Base-by-base conservation (phyloP, 371 early-diverging fungal genomes). In the Parasitella parasitica region DNA sequence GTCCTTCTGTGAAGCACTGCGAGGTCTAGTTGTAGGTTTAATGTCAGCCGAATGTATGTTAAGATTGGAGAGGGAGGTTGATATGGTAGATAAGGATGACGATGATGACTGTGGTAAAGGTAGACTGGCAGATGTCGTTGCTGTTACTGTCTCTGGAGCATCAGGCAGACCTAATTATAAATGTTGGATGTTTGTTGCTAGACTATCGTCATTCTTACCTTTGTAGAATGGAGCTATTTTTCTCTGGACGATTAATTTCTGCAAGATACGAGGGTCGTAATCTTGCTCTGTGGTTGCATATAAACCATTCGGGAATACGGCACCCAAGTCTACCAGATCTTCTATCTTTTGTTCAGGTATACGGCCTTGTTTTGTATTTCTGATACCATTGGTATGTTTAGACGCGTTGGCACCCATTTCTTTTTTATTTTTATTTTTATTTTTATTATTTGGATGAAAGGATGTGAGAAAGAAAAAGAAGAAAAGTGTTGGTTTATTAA, bases 141-240 rank as follows among this genome's bases (percentile, higher is more conserved):
- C 63, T 53, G 61, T 54, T 26, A 64, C 72, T 54, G 67, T 63
- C 41, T 79, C 75, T 24, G 80, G 80, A 38, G 74, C 74, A 54
- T 79, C 77, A 9, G 71, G 59, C 18, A 72, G 43, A 48, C 80
- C 80, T 70, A 35, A 28, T 15, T 30, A 0, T 12, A 12, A 24
- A 13, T 24, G 24, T 1, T 5, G 8, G 24, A 13, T 24, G 37
- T 26, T 50, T 30, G 22, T 54, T 8, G 20, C 6, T 26, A 54
- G n/a, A n/a, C n/a, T n/a, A n/a, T n/a, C n/a, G n/a, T n/a, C n/a
- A n/a, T n/a, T n/a, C n/a, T 84, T 76, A 59, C 96, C 96, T 69
- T 86, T 85, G 71, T 96, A 96, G 65, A 96, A 96, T 6, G 97
- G 96, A 8, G 94, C 88, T 51, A 96, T 69, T 54, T 84, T 85